Conservation (phyloP, 1,284 basidiomycete species). For the Moniliophthora roreri region DNA sequence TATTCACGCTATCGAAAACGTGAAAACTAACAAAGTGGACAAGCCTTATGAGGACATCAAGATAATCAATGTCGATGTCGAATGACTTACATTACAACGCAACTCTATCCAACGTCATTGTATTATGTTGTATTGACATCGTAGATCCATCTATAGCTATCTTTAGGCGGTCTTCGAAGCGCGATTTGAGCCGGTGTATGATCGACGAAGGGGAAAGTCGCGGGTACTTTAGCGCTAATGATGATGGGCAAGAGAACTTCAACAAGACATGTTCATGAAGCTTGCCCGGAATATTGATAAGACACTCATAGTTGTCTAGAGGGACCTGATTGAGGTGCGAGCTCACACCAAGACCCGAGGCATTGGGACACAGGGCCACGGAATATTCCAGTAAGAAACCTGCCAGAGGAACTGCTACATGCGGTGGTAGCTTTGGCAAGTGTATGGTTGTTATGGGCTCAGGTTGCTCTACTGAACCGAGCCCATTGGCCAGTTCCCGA, state of each 20-base stretch:
- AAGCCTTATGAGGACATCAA: slow-evolving; percentile 91
- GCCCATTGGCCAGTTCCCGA: background rate
- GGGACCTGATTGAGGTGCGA: slow-evolving; percentile 40
- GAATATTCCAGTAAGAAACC: slow-evolving; percentile 58
- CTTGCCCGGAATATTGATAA: background rate
- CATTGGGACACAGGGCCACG: slow-evolving; percentile 49
- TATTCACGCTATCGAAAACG: slow-evolving; percentile 82
- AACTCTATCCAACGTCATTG: slow-evolving; percentile 37
- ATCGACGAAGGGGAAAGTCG: background rate
- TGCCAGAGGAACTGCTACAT: slow-evolving; percentile 44
- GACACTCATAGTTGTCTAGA: slow-evolving; percentile 49
- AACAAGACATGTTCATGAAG: slow-evolving; percentile 9
- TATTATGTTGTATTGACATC: slow-evolving; percentile 26
- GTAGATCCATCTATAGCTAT: slow-evolving; percentile 13
- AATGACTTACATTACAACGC: slow-evolving; percentile 32
- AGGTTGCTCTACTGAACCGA: slow-evolving; percentile 7
- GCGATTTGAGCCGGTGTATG: slow-evolving; percentile 9
- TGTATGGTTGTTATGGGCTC: slow-evolving; percentile 23
- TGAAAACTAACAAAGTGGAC: slow-evolving; percentile 80
- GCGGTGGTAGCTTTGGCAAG: slow-evolving; percentile 22
- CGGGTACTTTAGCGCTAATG: slow-evolving; percentile 4
- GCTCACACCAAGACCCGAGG: slow-evolving; percentile 23
- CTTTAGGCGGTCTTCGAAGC: slow-evolving; percentile 22
- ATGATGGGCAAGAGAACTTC: slow-evolving; percentile 21
- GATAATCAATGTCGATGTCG: slow-evolving; percentile 77